These are phyloP conservation scores for Ziziphus jujuba DNA, from an alignment of 306 rosid species.

Conservation along the genomic window DNA sequence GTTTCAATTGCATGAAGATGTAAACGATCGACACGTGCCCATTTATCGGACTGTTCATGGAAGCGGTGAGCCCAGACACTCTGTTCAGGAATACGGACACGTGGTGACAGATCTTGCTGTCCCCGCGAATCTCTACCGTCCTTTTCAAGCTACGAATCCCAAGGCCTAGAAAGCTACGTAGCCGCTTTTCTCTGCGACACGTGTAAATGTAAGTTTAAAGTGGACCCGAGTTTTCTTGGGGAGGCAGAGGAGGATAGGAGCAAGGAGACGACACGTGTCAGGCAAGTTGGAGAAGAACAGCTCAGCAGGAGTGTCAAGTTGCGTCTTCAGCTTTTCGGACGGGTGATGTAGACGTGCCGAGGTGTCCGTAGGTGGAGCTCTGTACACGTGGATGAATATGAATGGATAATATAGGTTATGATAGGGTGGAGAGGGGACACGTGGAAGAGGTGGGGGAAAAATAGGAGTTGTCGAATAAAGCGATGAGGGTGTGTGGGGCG, in stretches of 20 bases:
- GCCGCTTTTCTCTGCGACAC: not conserved
- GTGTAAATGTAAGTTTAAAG: not conserved
- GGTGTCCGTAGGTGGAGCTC: not conserved
- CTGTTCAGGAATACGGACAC: slow-evolving; percentile 12
- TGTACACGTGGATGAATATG: slow-evolving; percentile 9
- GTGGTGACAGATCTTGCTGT: slow-evolving; percentile 10
- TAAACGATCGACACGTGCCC: not conserved
- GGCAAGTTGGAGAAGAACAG: not conserved
- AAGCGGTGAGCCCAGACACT: not conserved
- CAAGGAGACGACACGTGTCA: slow-evolving; percentile 10
- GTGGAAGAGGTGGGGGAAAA: not conserved
- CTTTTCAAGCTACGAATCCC: not conserved
- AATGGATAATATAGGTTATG: not conserved
- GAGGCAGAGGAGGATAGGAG: not conserved
- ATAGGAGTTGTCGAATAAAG: not conserved
- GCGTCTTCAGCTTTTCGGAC: slow-evolving; percentile 4
- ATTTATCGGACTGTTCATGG: too few relatives aligned
- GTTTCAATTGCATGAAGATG: slow-evolving; percentile 1
- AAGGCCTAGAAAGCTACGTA: not conserved
- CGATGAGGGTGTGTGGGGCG: slow-evolving; percentile 2
- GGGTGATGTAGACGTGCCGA: slow-evolving; percentile 9
- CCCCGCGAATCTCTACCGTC: slow-evolving; percentile 23
- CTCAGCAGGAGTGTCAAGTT: not conserved
- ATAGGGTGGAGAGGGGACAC: not conserved
- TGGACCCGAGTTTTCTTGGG: not conserved